Base-by-base conservation (phyloP, 768 basidiomycete genomes). In the Leccinum barrowsii region DNA sequence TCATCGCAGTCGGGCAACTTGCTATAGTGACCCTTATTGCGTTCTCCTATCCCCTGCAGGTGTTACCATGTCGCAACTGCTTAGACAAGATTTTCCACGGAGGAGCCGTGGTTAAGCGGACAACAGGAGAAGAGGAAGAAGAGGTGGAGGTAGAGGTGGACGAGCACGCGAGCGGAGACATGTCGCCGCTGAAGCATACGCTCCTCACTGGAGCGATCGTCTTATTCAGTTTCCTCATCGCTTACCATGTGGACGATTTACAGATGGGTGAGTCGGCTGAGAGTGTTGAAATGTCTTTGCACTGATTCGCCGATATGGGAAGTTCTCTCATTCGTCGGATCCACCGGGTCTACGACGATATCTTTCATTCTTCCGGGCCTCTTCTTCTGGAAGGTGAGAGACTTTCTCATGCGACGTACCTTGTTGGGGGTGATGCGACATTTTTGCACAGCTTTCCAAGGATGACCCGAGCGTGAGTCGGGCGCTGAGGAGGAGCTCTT, bases 261-360 rank as follows among this genome's bases (percentile, higher is more conserved):
- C 83, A 86, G 67, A 73, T 92, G 72, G 90, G 92, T 89, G 66
- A 64, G 85, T 73, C 11, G 21, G 21, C 24, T 59, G 46, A 48
- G 54, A 19, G 50, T 53, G 19, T 21, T 40, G 35, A n/a, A 22
- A 12, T 11, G 44, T 21, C 15, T 30, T 37, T 40, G 35, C 28
- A 26, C 55, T 73, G 58, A 74, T 50, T 50, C 17, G 50, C 28
- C 30, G 51, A 60, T 57, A 19, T 40, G 51, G n/a, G 3, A 67
- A 92, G 96, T 98, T 13, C 80, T 98, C 34, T 92, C 94, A 4
- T 97, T 99, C 69, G 96, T 99, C 37, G 97, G 97, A 2, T 89
- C 94, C 22, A 98, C 94, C 1, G 97, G 97, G 12, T 96, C 93
- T 13, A 97, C 95, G 24, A 96, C 94, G 19, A 93, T 98, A 58